Evolutionary conservation across 352 stramenopile species (phyloP).

Genomic region (Pythium brassicae): DNA sequence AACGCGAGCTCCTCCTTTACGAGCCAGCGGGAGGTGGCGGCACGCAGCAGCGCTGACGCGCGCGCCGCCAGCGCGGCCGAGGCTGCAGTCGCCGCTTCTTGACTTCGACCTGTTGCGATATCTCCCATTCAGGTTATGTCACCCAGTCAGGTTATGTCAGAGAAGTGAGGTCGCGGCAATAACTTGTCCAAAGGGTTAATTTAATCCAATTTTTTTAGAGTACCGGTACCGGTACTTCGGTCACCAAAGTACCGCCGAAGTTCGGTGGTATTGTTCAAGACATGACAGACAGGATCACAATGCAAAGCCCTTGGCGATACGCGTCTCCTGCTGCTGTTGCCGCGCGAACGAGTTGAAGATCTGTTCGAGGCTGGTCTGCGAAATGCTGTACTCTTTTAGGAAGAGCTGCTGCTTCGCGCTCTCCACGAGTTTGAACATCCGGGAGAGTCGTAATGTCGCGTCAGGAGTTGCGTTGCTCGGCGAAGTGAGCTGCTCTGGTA

Average conservation of each 20-base stretch:
- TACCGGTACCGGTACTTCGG: too few species aligned
- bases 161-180: too few species aligned
- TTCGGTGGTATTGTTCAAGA: too few species aligned
- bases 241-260: too few species aligned
- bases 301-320: background rate
- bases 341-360: constrained; percentile 86
- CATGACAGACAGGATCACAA: too few species aligned
- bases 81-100: too few species aligned
- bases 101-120: too few species aligned
- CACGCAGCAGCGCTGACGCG: constrained; percentile 25
- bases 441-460: constrained; percentile 1
- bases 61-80: background rate
- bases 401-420: constrained; percentile 11
- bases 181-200: too few species aligned
- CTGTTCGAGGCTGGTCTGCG: constrained; percentile 81
- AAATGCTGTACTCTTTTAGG: constrained; percentile 76
- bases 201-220: too few species aligned
- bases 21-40: constrained; percentile 64
- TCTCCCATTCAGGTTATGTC: too few species aligned
- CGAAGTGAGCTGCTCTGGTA: background rate
- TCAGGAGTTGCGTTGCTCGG: background rate
- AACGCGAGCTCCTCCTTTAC: constrained; percentile 83
- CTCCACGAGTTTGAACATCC: constrained; percentile 12
- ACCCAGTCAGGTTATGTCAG: too few species aligned
- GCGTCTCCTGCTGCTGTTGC: constrained; percentile 25